Evolutionary conservation across 768 basidiomycete species (phyloP).

Genomic region (Russula dissimulans): DNA sequence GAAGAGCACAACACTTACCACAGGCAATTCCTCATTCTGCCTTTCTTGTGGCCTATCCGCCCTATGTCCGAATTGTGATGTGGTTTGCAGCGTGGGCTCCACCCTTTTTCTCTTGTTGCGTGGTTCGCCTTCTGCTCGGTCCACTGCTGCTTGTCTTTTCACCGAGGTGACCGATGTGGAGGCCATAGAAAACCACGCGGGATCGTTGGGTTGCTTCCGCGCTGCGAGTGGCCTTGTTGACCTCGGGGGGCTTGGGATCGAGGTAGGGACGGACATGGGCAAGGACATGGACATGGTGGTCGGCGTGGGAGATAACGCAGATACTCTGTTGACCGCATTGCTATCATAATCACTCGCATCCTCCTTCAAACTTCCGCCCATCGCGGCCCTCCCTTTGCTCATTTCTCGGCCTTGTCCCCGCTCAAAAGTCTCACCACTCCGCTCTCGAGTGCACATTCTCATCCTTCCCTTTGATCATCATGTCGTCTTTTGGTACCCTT

Average conservation of each 20-base stretch:
- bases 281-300: constrained; percentile 5
- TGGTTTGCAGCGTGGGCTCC: constrained; percentile 31
- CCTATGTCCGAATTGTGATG: constrained; percentile 11
- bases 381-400: constrained; percentile 8
- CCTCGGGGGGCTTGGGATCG: constrained; percentile 6
- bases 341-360: no score
- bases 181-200: constrained; percentile 50
- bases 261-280: constrained; percentile 7
- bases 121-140: constrained; percentile 66
- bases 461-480: constrained; percentile 25
- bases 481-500: constrained; percentile 90
- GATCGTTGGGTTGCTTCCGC: constrained; percentile 31
- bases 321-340: neutral
- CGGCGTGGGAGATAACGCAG: constrained; percentile 11
- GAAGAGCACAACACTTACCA: constrained; percentile 9
- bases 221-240: constrained; percentile 14
- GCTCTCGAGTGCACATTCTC: neutral
- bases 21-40: constrained; percentile 3
- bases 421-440: neutral
- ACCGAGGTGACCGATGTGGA: constrained; percentile 20
- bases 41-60: constrained; percentile 20
- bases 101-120: constrained; percentile 65
- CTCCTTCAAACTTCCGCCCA: neutral
- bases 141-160: constrained; percentile 59
- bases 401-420: neutral